Evolutionary conservation across 129 eudicot species (phyloP).

Genomic region (Cynara cardunculus): DNA sequence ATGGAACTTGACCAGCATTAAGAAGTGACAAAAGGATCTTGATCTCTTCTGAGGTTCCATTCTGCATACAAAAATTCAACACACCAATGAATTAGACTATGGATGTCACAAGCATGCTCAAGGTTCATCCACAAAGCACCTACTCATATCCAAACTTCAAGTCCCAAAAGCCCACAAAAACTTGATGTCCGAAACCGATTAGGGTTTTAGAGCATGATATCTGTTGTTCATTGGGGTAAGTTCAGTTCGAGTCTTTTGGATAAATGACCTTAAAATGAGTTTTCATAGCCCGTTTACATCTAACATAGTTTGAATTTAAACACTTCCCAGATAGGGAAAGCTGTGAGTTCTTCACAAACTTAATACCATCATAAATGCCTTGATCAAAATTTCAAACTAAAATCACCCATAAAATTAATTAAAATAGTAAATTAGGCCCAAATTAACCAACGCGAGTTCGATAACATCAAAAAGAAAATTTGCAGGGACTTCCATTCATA

Average conservation of each 20-base stretch:
- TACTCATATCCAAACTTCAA: neutral
- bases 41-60: constrained; percentile 74
- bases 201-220: neutral
- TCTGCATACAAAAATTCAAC: constrained; percentile 40
- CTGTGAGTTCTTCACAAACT: neutral
- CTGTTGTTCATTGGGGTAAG: neutral
- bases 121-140: neutral
- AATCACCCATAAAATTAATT: neutral
- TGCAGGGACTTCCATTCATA: no score
- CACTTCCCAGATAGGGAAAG: neutral
- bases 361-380: neutral
- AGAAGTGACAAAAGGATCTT: constrained; percentile 67
- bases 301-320: no score
- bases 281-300: neutral
- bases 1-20: constrained; percentile 69
- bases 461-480: no score
- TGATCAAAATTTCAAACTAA: neutral
- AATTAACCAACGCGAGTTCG: no score
- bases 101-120: neutral
- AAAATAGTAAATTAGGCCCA: neutral
- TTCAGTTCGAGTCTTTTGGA: no score
- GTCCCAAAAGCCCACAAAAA: neutral
- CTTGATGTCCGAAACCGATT: neutral
- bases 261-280: neutral
- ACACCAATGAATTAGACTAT: no score